Conservation (phyloP, 2,329 filamentous ascomycete species). For the Penicillium nordicum region DNA sequence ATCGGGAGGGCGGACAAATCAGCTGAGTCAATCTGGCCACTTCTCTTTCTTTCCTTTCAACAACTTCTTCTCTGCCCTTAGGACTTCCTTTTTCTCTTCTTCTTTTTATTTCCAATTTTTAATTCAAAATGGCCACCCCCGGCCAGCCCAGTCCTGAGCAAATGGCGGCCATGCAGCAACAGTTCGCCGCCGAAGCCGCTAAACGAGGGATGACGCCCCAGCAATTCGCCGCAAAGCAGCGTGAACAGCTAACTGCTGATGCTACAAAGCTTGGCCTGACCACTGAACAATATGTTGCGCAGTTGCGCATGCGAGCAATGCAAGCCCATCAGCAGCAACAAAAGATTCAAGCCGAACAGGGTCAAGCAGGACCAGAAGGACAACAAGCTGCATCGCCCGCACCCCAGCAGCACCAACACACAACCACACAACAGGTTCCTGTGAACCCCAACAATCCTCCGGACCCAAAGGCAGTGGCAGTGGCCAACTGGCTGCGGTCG, state of each 20-base stretch:
- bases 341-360: constrained; percentile 32
- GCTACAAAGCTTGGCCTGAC: constrained; percentile 52
- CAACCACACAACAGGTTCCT: constrained; percentile 46
- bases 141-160: constrained; percentile 71
- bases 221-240: constrained; percentile 68
- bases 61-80: background rate
- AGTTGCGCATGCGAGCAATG: constrained; percentile 47
- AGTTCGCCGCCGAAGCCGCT: constrained; percentile 76
- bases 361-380: constrained; percentile 36
- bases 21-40: constrained; percentile 32
- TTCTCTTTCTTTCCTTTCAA: constrained; percentile 17
- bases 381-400: constrained; percentile 35
- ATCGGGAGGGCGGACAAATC: constrained; percentile 21
- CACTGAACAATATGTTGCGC: constrained; percentile 49
- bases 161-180: constrained; percentile 76
- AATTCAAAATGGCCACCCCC: constrained; percentile 35
- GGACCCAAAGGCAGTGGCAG: constrained; percentile 80
- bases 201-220: constrained; percentile 81
- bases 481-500: constrained; percentile 79
- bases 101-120: background rate
- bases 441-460: constrained; percentile 59
- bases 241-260: constrained; percentile 45
- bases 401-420: constrained; percentile 29
- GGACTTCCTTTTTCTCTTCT: background rate
- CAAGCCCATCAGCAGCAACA: constrained; percentile 42